Conservation (phyloP, 768 basidiomycete species). For the Mycena olivaceomarginata region DNA sequence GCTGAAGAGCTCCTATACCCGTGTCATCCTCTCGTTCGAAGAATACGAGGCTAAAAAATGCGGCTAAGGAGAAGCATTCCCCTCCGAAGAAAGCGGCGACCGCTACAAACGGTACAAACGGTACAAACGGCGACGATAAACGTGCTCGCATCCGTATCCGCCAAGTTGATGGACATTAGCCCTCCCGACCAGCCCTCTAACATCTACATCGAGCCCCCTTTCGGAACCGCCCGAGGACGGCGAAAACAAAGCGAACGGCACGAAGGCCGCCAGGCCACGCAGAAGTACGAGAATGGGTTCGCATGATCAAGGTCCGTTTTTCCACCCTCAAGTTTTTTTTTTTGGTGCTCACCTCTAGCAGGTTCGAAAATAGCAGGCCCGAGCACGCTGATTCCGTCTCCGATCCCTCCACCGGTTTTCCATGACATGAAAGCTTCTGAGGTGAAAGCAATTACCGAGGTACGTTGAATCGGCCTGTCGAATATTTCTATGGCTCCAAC, state of each 20-base stretch:
- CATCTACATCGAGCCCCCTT: slow-evolving; percentile 85
- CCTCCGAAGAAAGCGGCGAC: slow-evolving; percentile 69
- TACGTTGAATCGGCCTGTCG: slow-evolving; percentile 55
- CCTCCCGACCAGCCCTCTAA: slow-evolving; percentile 85
- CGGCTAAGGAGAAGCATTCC: slow-evolving; percentile 36
- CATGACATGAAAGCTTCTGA: slow-evolving; percentile 64
- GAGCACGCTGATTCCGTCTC: slow-evolving; percentile 46
- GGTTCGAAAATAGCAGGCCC: slow-evolving; percentile 60
- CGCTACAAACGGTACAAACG: neutral
- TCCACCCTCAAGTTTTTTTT: slow-evolving; percentile 16
- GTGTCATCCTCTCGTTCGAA: slow-evolving; percentile 97
- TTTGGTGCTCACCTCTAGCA: slow-evolving; percentile 45
- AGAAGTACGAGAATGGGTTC: slow-evolving; percentile 72
- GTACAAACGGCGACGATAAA: slow-evolving; percentile 53
- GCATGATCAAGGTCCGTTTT: slow-evolving; percentile 68
- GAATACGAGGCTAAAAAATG: slow-evolving; percentile 77
- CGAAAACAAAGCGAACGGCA: slow-evolving; percentile 73
- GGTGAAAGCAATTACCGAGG: slow-evolving; percentile 71
- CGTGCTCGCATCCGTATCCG: slow-evolving; percentile 61
- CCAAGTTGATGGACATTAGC: slow-evolving; percentile 66
- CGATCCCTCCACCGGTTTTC: slow-evolving; percentile 67
- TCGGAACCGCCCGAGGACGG: slow-evolving; percentile 89
- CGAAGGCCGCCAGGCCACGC: slow-evolving; percentile 64
- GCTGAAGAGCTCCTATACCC: slow-evolving; percentile 92
- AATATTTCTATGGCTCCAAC: slow-evolving; percentile 47